Base-by-base conservation (phyloP, 495 filamentous ascomycete genomes). In the Penicillium angulare region DNA sequence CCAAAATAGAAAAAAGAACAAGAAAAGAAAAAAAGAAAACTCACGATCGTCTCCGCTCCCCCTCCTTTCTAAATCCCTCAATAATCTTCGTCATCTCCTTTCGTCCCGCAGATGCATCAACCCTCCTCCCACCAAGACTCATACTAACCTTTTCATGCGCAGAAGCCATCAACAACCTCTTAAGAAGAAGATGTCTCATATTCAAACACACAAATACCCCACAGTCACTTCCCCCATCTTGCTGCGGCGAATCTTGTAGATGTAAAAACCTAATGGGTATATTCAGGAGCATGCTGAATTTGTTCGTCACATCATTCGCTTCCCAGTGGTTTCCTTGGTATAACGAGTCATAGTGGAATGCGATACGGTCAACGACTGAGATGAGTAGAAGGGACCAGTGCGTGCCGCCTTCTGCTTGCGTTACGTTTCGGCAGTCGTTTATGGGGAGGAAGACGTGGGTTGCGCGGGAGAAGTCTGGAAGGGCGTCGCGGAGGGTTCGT, bases 361-460 rank as follows among this genome's bases (percentile, higher is more conserved):
- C 88, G 21, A 96, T 82, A 15, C 90, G 82, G 64, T 99, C 95
- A 29, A 95, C 81, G 31, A 91, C 79, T 21, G 85, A 88, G 36
- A 99, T 92, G 31, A 99, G 78, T 0, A 99, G 84, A 5, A 99
- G 75, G 2, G 89, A 95, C 95, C 95, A 99, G 68, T 99, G 95
- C 2, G 84, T 86, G 31, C 95, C 95, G 38, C 90, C 90, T 73
- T 97, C 92, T 17, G 90, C 84, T 44, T 85, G 74, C 23, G 75
- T 79, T 43, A 87, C 81, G 52, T 90, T 86, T 8, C 80, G 80
- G 58, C 81, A 86, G 71, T 99, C 92, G 67, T 97, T 99, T 50
- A 99, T 86, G 8, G 95, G 95, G 13, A 97, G 83, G 73, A 99
- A 99, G 64, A 97, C 90, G 68, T 99, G 95, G 2, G 91, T 93